Evolutionary conservation across 2,329 filamentous ascomycete genomes (phyloP).

Genomic region (Verticillium tricorpus): DNA sequence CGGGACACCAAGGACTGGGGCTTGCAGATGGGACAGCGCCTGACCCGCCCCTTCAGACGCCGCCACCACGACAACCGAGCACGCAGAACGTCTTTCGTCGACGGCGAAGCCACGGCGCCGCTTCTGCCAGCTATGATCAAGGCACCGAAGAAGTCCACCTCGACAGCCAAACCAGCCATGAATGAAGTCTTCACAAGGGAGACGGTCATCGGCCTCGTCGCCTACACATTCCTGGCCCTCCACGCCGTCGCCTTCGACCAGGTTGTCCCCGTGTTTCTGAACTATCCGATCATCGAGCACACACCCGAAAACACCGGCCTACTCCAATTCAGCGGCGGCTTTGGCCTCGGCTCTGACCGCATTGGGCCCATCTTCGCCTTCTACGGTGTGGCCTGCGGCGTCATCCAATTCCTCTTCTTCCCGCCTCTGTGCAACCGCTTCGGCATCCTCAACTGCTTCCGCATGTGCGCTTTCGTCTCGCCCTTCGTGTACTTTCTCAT

Average conservation of each 20-base stretch:
- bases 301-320: constrained; percentile 55
- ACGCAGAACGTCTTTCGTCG: constrained; percentile 44
- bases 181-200: constrained; percentile 69
- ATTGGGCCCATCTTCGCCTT: constrained; percentile 85
- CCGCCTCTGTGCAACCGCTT: constrained; percentile 67
- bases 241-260: constrained; percentile 86
- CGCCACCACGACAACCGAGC: constrained; percentile 8
- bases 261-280: constrained; percentile 81
- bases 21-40: constrained; percentile 62
- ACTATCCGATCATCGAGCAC: constrained; percentile 60
- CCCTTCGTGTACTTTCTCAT: constrained; percentile 76
- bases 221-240: constrained; percentile 77
- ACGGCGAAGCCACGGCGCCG: constrained; percentile 53
- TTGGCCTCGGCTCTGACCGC: constrained; percentile 64
- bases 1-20: constrained; percentile 70
- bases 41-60: constrained; percentile 40
- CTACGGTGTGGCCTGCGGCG: constrained; percentile 73
- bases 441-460: constrained; percentile 71
- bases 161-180: constrained; percentile 32
- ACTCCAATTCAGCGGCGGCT: constrained; percentile 80
- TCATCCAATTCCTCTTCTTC: constrained; percentile 84
- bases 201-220: constrained; percentile 67
- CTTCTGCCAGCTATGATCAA: constrained; percentile 36
- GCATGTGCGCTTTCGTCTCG: constrained; percentile 59
- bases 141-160: constrained; percentile 4